Percentiles rank a stretch among this genome's conserved stretches.
These are phyloP conservation scores for Penicillium capsulatum DNA, from an alignment of 2,329 filamentous ascomycete species.

Conservation along the genomic window DNA sequence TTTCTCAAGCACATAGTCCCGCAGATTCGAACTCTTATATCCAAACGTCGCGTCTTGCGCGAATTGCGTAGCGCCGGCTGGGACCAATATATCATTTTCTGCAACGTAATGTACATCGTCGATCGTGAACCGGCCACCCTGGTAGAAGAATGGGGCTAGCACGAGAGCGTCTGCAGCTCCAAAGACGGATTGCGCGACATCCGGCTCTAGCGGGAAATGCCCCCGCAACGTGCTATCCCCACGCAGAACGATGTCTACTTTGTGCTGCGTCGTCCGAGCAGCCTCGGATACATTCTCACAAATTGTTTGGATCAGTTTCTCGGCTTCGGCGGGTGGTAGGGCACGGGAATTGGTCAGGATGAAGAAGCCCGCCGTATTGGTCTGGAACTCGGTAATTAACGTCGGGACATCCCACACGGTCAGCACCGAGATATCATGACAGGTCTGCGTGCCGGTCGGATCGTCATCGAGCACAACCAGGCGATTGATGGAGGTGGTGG, in stretches of 20 bases:
- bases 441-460: constrained; percentile 60
- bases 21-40: constrained; percentile 52
- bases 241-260: constrained; percentile 54
- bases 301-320: constrained; percentile 49
- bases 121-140: constrained; percentile 57
- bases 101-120: constrained; percentile 57
- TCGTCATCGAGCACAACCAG: constrained; percentile 50
- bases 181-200: constrained; percentile 50
- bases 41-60: constrained; percentile 57
- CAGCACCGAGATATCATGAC: constrained; percentile 54
- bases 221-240: constrained; percentile 56
- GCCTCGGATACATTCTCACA: constrained; percentile 49
- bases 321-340: constrained; percentile 48
- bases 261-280: constrained; percentile 35
- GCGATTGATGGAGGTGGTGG: constrained; percentile 25
- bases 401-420: constrained; percentile 51
- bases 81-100: constrained; percentile 48
- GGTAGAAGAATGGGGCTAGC: constrained; percentile 56
- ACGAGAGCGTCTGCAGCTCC: constrained; percentile 52
- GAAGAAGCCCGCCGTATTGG: constrained; percentile 51
- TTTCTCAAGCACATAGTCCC: constrained; percentile 55
- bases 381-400: constrained; percentile 45
- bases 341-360: constrained; percentile 59
- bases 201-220: constrained; percentile 54
- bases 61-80: constrained; percentile 53